Conservation (phyloP, 495 filamentous ascomycete species). For the Tetracladium marchalianum region DNA sequence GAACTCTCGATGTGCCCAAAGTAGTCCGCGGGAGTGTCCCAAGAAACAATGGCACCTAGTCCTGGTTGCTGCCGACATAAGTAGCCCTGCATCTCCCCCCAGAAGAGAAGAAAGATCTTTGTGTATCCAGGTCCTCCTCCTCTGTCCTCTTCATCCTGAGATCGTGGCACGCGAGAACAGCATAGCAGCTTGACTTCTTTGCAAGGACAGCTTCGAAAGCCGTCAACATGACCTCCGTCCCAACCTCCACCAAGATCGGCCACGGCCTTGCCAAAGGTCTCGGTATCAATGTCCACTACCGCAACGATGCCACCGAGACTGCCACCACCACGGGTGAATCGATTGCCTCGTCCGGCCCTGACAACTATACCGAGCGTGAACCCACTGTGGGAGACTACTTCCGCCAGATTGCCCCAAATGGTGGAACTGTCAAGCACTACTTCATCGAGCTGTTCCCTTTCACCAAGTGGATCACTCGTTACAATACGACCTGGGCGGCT, state of each 20-base stretch:
- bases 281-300: constrained; percentile 69
- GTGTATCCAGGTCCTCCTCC: too few relatives aligned
- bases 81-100: too few relatives aligned
- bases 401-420: constrained; percentile 43
- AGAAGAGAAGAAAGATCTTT: too few relatives aligned
- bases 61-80: too few relatives aligned
- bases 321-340: constrained; percentile 49
- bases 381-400: constrained; percentile 68
- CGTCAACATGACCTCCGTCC: neutral
- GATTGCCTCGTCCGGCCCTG: constrained; percentile 59
- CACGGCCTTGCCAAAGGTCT: constrained; percentile 64
- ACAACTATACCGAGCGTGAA: constrained; percentile 72
- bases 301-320: constrained; percentile 36
- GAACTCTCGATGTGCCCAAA: too few relatives aligned
- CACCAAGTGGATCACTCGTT: constrained; percentile 70
- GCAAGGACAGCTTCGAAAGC: too few relatives aligned
- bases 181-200: too few relatives aligned
- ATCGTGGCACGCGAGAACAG: too few relatives aligned
- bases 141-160: too few relatives aligned
- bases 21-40: too few relatives aligned
- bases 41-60: too few relatives aligned
- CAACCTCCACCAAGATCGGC: constrained; percentile 42
- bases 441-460: constrained; percentile 69
- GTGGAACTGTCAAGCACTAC: constrained; percentile 43
- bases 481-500: constrained; percentile 75